A percentile compares a stretch with the other conserved stretches of the same genome.
Conservation (phyloP, 73 alveolate species). For the Effrenium voratum region DNA sequence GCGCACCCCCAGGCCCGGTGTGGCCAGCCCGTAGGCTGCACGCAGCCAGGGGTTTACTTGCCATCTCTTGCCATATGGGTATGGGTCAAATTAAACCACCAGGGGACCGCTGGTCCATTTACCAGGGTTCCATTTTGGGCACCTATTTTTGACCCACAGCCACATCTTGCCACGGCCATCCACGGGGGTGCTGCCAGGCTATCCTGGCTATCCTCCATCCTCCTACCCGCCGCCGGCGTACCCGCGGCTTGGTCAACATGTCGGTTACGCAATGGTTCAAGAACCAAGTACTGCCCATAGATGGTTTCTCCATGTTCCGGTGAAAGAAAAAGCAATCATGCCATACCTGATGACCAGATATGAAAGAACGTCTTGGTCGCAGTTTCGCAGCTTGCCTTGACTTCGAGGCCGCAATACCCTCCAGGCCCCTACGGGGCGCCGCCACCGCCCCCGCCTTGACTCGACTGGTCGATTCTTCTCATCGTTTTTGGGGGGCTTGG, state of each 20-base stretch:
- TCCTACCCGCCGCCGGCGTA: conserved; percentile 53
- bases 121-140: background rate
- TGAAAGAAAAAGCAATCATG: background rate
- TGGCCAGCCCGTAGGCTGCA: background rate
- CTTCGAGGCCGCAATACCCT: conserved; percentile 12
- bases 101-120: no score
- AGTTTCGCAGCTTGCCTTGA: background rate
- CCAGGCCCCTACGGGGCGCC: conserved; percentile 45
- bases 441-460: background rate
- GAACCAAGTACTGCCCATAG: background rate
- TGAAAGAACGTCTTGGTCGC: background rate
- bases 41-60: background rate
- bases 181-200: conserved; percentile 1
- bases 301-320: background rate
- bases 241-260: conserved; percentile 49
- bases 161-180: background rate
- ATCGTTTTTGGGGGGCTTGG: background rate
- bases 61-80: background rate
- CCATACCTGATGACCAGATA: background rate
- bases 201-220: conserved; percentile 81
- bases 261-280: background rate
- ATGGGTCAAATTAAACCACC: background rate
- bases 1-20: conserved; percentile 88
- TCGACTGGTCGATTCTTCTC: background rate
- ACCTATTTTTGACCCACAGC: background rate